Base-by-base conservation (phyloP, 1,139 yeast species). In the Eremothecium sinecaudum region DNA sequence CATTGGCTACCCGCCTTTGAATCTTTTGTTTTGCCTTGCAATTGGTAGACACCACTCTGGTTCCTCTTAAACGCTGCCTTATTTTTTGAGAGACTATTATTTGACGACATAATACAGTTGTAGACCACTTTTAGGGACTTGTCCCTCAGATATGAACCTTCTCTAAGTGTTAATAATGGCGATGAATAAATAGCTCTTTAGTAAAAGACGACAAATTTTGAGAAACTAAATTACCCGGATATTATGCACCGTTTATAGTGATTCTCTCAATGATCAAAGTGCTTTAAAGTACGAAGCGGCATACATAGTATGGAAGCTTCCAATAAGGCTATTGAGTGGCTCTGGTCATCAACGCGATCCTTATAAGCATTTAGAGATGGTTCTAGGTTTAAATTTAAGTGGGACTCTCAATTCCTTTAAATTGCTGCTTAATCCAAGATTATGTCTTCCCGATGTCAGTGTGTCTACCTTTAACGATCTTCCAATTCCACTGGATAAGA, bases 361-460 rank as follows among this genome's bases (percentile, higher is more conserved):
- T 18, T 24, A 19, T 14, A 6, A 24, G 3, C 7, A 16, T n/a
- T 13, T 8, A 14, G 10, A 16, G 6, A 34, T 34, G 37, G 37
- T 34, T 18, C 24, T 17, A 6, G 37, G 34, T 2, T 17, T 34
- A 18, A 82, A 82, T 53, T 57, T 79, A 33, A 77, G 87, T 56
- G 94, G 86, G 2, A 79, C 90, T 0, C 47, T 81, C 23, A 80
- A 80, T 51, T 75, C 76, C 0, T 63, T 77, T 22, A 59, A 81
- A 28, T 59, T 83, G 23, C 50, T 79, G 1, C 62, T 66, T 47
- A 73, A 70, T 40, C 95, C 95, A 0, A 61, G 72, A 16, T 59
- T 81, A 22, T 76, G 87, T 44, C 53, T 78, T 19, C 96, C 96
- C 0, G 81, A 77, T 32, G 35, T 73, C 13, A 64, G 74, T 0